Evolutionary conservation across 2,329 filamentous ascomycete genomes (phyloP), one percentile per base, ranked within the genome.

Genomic region (Westerdykella sp.): DNA sequence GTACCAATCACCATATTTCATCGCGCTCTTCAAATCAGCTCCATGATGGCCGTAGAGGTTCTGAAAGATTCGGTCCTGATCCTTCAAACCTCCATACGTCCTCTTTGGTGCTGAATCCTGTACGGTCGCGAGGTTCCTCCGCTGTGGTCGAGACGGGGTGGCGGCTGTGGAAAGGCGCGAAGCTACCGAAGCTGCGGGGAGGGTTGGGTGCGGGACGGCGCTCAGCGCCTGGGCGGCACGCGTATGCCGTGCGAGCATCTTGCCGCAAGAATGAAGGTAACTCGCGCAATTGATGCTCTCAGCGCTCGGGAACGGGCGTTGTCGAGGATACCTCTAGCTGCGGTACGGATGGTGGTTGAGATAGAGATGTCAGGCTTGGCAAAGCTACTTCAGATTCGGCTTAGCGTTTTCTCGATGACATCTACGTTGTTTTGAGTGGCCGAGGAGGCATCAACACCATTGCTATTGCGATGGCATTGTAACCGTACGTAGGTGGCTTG

Each of bases 1-100:
- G 76, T 98, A 82, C 93, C 93, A 98, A 71, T 97, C 93, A 59
- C 93, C 93, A 78, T 95, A 95, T 74, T 95, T 95, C 83, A 88
- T 90, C 42, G 93, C 90, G 65, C 83, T 88, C 76, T 93, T 91
- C 58, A 98, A 74, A 69, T 96, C 90, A 50, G 89, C 79, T 41
- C 88, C 89, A 73, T 87, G 88, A 67, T 93, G 88, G 62, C 88
- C 84, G 74, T 98, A 98, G 46, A 98, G 79, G 74, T 98, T 98
- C 75, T 95, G 90, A 74, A 98, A 98, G 72, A 98, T 98, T 62
- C 93, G 84, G 74, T 98, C 93, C 75, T 97, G 89, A 69, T 98
- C 93, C 73, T 82, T 86, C 59, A 98, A 79, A 45, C 88, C 89
- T 61, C 93, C 89, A 70, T 94, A 86, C 54, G 79, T 78, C 62